Percentiles rank a stretch among this genome's conserved stretches.
Evolutionary conservation across 768 basidiomycete species (phyloP).

Genomic region (Clavaria fumosa): DNA sequence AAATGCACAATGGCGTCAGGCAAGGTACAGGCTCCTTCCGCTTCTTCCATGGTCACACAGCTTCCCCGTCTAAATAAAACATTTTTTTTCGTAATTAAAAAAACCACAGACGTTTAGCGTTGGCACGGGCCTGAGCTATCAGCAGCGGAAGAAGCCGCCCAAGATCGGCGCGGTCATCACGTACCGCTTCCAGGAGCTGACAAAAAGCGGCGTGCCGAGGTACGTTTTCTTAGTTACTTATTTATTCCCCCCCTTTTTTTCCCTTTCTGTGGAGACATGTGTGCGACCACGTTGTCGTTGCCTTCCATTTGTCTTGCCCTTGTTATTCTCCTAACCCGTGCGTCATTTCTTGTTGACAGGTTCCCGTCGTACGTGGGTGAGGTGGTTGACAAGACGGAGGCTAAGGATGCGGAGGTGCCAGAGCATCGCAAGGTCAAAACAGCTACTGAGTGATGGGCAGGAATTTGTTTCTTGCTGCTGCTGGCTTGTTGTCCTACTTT

Average conservation of each 20-base stretch:
- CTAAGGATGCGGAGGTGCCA: slow-evolving; percentile 42
- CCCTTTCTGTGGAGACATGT: too few species aligned
- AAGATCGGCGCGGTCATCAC: slow-evolving; percentile 38
- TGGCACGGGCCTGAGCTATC: slow-evolving; percentile 39
- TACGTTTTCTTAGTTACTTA: too few species aligned
- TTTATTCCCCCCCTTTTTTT: too few species aligned
- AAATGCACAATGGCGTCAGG: slow-evolving; percentile 46
- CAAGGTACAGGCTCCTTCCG: slow-evolving; percentile 25
- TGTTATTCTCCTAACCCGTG: not conserved
- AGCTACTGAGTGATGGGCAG: too few species aligned
- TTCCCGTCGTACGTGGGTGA: slow-evolving; percentile 41
- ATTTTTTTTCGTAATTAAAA: not conserved
- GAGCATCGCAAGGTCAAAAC: slow-evolving; percentile 20
- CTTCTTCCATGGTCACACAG: too few species aligned
- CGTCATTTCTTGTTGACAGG: slow-evolving; percentile 14
- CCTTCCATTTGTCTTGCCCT: not conserved
- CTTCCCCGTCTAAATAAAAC: too few species aligned
- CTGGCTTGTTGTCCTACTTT: too few species aligned
- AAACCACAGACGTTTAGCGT: slow-evolving; percentile 35
- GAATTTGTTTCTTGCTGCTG: too few species aligned
- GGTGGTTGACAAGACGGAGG: slow-evolving; percentile 34
- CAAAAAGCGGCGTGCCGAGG: slow-evolving; percentile 42
- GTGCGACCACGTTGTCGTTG: too few species aligned
- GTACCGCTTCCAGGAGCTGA: slow-evolving; percentile 47
- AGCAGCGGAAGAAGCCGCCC: slow-evolving; percentile 37